Conservation (phyloP, 805 yeast species). For the Zygosaccharomyces lentus region DNA sequence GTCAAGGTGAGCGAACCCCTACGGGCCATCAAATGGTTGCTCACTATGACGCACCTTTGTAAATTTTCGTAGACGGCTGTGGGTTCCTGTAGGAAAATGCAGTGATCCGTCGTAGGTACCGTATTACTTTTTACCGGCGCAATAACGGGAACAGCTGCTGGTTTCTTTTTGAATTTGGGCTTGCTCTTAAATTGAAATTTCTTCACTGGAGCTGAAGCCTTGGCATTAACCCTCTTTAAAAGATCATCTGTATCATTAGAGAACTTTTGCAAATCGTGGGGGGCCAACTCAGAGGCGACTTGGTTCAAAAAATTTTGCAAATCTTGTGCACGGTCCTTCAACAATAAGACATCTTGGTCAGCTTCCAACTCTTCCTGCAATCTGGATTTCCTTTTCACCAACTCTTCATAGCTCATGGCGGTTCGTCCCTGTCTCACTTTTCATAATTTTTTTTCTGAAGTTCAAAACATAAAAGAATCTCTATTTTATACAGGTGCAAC, state of each 20-base stretch:
- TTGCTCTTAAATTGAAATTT: constrained; percentile 8
- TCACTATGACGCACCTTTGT: constrained; percentile 12
- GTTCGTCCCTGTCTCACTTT: background rate
- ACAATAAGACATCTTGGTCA: background rate
- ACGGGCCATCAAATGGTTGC: background rate
- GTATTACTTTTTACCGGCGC: background rate
- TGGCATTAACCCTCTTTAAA: constrained; percentile 13
- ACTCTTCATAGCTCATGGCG: background rate
- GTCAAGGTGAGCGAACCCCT: constrained; percentile 22
- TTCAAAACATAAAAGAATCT: constrained; percentile 2
- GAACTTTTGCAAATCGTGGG: constrained; percentile 20
- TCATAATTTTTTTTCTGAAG: background rate
- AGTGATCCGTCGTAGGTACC: constrained; percentile 2
- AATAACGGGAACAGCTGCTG: background rate
- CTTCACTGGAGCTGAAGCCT: constrained; percentile 3
- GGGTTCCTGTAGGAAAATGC: constrained; percentile 2
- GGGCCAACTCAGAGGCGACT: constrained; percentile 13
- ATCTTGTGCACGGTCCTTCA: constrained; percentile 12
- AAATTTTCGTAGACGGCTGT: constrained; percentile 14
- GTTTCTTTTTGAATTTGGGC: background rate
- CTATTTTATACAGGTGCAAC: constrained; percentile 16
- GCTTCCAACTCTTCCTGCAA: background rate
- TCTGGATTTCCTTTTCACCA: background rate
- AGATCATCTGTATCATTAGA: constrained; percentile 15
- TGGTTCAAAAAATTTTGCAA: constrained; percentile 14